Percentiles rank a stretch among this genome's conserved stretches.
These are phyloP conservation scores for Neurospora sp. DNA, from an alignment of 495 filamentous ascomycete species.

Conservation along the genomic window DNA sequence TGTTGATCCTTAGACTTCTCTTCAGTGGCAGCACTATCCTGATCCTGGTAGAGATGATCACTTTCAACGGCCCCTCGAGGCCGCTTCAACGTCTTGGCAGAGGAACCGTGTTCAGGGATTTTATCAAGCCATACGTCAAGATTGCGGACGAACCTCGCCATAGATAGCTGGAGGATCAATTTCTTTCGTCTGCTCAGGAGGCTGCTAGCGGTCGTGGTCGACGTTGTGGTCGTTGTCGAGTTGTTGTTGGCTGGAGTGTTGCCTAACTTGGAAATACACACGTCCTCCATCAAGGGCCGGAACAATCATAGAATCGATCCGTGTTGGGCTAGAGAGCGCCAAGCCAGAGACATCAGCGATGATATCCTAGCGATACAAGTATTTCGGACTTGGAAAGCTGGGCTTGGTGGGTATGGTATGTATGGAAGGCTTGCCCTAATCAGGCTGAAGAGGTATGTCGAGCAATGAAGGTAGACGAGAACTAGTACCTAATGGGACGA, in stretches of 20 bases:
- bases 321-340: slow-evolving; percentile 12
- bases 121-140: slow-evolving; percentile 21
- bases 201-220: slow-evolving; percentile 5
- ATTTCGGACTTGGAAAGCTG: slow-evolving; percentile 2
- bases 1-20: not conserved
- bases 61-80: slow-evolving; percentile 4
- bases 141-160: slow-evolving; percentile 14
- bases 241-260: slow-evolving; percentile 11
- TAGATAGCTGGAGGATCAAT: slow-evolving; percentile 21
- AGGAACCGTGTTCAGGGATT: not conserved
- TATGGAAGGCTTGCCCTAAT: not conserved
- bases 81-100: slow-evolving; percentile 5
- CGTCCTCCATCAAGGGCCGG: slow-evolving; percentile 18
- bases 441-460: not conserved
- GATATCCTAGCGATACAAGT: slow-evolving; percentile 3
- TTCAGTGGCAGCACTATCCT: not conserved
- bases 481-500: not conserved
- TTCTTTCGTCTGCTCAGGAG: slow-evolving; percentile 19
- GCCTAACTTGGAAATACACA: slow-evolving; percentile 12
- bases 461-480: not conserved
- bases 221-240: not conserved
- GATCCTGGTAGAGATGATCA: slow-evolving; percentile 1
- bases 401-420: not conserved
- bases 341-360: slow-evolving; percentile 21
- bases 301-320: slow-evolving; percentile 12